Evolutionary conservation across 768 basidiomycete genomes (phyloP), one percentile per base, ranked within the genome.

Genomic region (Macrolepiota albuminosa): DNA sequence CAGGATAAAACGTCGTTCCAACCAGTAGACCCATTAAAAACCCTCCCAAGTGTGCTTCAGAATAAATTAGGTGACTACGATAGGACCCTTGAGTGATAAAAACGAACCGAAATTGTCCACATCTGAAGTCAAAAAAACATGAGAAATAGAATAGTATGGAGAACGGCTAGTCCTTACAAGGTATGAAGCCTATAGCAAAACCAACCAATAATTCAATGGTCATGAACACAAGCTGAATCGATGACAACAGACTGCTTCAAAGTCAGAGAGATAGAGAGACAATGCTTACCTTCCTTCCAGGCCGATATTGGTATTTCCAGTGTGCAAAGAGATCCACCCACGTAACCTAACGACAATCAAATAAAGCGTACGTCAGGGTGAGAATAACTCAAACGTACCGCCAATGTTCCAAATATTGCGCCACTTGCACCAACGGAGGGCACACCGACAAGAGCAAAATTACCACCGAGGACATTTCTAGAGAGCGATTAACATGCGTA

Each of bases 361-460:
- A 60, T 13, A 33, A 45, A 18, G 14, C 11, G 16, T 6, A n/a
- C 16, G 6, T 24, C n/a, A 34, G 24, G 16, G 8, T 36, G 45
- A 45, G 39, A 57, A 16, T 36, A 29, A 50, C 29, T 54, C 33
- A 7, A 36, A 71, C 82, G 59, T 69, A 91, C 90, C 3, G 88
- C 89, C 45, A 93, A 75, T 2, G 89, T 91, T 16, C 92, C 93
- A 59, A 96, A 95, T 57, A 98, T 89, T 1, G 95, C 93, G 6
- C 96, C 96, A 64, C 88, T 91, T 2, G 96, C 97, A 47, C 96
- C 96, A 11, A 94, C 81, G 13, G 91, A 93, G 0, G 96, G 95
- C 21, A 88, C 75, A 8, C 94, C 95, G 4, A 95, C 89, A 13
- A 96, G 76, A 2, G 93, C 80, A 69, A 98, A 98, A 73, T 97